A percentile compares a stretch with the other conserved stretches of the same genome.
phyloP scores from a whole-genome alignment of 2,329 filamentous ascomycete species.

The Calycina marina region DNA sequence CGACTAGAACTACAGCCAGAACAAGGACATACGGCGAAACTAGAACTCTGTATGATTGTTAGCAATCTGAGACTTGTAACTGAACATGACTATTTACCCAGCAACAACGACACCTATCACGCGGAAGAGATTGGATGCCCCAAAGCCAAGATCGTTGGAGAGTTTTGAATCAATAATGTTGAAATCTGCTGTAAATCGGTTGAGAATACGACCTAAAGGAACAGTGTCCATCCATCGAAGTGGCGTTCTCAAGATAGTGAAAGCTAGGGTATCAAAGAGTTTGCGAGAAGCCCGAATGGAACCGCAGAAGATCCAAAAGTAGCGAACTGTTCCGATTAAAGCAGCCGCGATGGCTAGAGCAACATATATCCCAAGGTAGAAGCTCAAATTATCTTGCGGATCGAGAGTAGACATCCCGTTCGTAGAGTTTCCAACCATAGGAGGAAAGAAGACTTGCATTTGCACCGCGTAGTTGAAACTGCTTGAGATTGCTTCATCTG shows the following conservation, averaged over 20 bases:
- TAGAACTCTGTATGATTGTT: constrained; percentile 30
- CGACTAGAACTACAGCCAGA: constrained; percentile 42
- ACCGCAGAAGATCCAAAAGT: constrained; percentile 46
- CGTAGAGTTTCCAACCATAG: too few relatives aligned
- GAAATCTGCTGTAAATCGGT: constrained; percentile 68
- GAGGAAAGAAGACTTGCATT: too few relatives aligned
- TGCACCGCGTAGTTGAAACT: constrained; percentile 29
- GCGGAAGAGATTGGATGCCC: constrained; percentile 43
- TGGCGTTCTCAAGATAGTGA: constrained; percentile 53
- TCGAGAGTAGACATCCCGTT: neutral
- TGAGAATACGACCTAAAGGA: constrained; percentile 61
- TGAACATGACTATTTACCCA: constrained; percentile 31
- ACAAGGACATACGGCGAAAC: constrained; percentile 54
- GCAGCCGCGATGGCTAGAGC: constrained; percentile 41
- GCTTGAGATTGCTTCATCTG: constrained; percentile 15
- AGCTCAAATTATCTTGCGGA: constrained; percentile 31
- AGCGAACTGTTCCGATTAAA: constrained; percentile 45
- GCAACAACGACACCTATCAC: constrained; percentile 53
- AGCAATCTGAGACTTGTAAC: constrained; percentile 35
- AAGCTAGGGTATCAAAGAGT: constrained; percentile 53
- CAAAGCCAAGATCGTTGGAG: constrained; percentile 46
- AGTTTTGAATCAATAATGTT: constrained; percentile 56
- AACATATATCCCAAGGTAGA: constrained; percentile 56
- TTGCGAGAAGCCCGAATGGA: constrained; percentile 54
- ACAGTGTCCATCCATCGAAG: constrained; percentile 72